A percentile compares a stretch with the other conserved stretches of the same genome.
Conservation (phyloP, 306 rosid genomes). For the Cicer judaicum region DNA sequence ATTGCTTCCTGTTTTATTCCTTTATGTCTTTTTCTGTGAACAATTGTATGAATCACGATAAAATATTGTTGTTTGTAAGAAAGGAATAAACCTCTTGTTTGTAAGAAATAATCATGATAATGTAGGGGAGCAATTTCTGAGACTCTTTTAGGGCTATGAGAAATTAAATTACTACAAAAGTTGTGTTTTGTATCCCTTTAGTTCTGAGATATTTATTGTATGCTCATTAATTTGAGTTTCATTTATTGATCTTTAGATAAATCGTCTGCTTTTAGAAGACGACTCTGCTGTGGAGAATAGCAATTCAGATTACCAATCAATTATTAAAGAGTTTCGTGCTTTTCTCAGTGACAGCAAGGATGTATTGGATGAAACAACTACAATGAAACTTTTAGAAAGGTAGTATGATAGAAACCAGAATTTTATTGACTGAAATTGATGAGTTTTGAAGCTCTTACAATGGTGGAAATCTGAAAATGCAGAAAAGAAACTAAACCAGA, state of each 20-base stretch:
- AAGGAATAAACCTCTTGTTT: neutral
- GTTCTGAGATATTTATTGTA: slow-evolving; percentile 29
- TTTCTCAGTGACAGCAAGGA: slow-evolving; percentile 95
- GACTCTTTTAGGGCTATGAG: neutral
- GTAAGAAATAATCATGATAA: too few species aligned
- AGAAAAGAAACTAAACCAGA: too few species aligned
- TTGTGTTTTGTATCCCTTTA: slow-evolving; percentile 34
- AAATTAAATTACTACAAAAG: slow-evolving; percentile 29
- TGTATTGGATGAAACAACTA: slow-evolving; percentile 92
- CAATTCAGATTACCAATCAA: slow-evolving; percentile 77
- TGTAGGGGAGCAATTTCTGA: neutral
- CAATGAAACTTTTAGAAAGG: slow-evolving; percentile 96
- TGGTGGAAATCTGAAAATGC: too few species aligned
- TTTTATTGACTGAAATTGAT: too few species aligned
- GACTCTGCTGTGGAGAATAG: slow-evolving; percentile 72
- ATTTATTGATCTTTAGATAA: slow-evolving; percentile 64
- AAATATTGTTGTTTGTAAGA: slow-evolving; percentile 29
- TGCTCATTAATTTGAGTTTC: slow-evolving; percentile 43
- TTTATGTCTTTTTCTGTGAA: slow-evolving; percentile 26
- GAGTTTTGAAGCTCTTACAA: too few species aligned
- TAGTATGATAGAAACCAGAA: slow-evolving; percentile 16
- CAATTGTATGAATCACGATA: slow-evolving; percentile 18
- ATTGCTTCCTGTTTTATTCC: slow-evolving; percentile 29
- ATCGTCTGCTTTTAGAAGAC: slow-evolving; percentile 93
- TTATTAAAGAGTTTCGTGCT: slow-evolving; percentile 85